Evolutionary conservation across 2,329 filamentous ascomycete species (phyloP), one percentile per base, ranked within the genome.

Genomic region (Septoria linicola): DNA sequence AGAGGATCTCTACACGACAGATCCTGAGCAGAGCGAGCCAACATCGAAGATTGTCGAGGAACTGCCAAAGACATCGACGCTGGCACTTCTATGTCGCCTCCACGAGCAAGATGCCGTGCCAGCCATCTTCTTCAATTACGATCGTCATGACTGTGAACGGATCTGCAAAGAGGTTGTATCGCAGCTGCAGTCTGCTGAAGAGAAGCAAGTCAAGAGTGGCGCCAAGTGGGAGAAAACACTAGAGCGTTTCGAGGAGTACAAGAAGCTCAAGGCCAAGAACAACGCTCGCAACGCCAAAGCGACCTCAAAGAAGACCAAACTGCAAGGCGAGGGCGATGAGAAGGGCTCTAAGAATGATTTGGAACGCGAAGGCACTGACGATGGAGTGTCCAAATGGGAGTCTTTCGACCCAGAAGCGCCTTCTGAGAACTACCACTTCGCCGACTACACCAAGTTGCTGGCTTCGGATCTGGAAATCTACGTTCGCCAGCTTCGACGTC

Each of bases 121-220:
- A 0, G 87, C 84, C 0, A 82, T 92, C 10, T 67, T 90, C 1
- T 92, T 92, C 73, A 88, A 88, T 63, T 92, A 88, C 59, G 84
- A 90, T 57, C 81, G 86, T 41, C 67, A 68, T 1, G 68, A 72
- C 23, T 91, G 88, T 60, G 86, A 89, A 66, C 66, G 68, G 8
- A 78, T 86, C 21, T 77, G 80, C 20, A 59, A 66, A 19, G 61
- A 68, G 0, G 60, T 90, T 0, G 65, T 84, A 1, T 59, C 67
- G 0, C 73, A 81, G 51, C 70, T 90, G 0, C 64, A 76, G 42
- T 62, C 72, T 1, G 76, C 79, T 0, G 85, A 88, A 60, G 57
- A 70, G 0, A 59, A 64, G 6, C 87, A 80, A 73, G 83, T 84
- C 60, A 70, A 79, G 41, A 73, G 72, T 1, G 80, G 78, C 49